Evolutionary conservation across 495 filamentous ascomycete genomes (phyloP), one percentile per base, ranked within the genome.

Genomic region (Glarea lozoyensis): DNA sequence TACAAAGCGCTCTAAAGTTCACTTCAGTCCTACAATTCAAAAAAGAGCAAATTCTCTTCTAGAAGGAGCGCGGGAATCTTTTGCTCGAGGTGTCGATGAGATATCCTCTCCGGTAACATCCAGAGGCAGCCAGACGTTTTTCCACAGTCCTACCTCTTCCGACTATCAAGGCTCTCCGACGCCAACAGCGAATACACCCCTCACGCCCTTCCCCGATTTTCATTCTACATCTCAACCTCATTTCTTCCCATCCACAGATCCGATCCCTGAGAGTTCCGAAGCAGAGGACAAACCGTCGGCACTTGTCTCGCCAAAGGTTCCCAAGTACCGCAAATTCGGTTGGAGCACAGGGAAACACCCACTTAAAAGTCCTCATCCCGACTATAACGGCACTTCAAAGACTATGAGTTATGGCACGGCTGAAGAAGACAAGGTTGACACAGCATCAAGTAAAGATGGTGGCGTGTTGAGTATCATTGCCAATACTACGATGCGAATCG

Each of bases 341-440:
- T 45, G 45, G 15, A 32, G n/a, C 4, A 42, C 17, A 15, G 42
- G 45, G 9, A 48, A 36, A 10, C 49, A 48, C n/a, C 44, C 49
- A 13, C 16, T 48, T 11, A 40, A 48, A 25, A 47, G 42, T 29
- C 37, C 48, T 1, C 46, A 42, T 19, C 49, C 43, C 12, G 36
- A n/a, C n/a, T n/a, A n/a, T 47, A 7, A n/a, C 40, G 3, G 38
- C 10, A 2, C 21, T 25, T 22, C 17, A 42, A 11, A 16, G 34
- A 29, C 23, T 11, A 13, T 31, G 35, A 11, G 36, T 12, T 13
- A 4, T 21, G 3, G 3, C 20, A 17, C 19, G 34, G 5, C 32
- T 27, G 10, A 31, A n/a, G 31, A 0, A 43, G 23, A 36, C n/a
- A n/a, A 13, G 12, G 15, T 1, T 10, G 32, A 36, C 29, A 11